phyloP scores from a whole-genome alignment of 1,284 basidiomycete genomes.

The Pulveroboletus sp. region DNA sequence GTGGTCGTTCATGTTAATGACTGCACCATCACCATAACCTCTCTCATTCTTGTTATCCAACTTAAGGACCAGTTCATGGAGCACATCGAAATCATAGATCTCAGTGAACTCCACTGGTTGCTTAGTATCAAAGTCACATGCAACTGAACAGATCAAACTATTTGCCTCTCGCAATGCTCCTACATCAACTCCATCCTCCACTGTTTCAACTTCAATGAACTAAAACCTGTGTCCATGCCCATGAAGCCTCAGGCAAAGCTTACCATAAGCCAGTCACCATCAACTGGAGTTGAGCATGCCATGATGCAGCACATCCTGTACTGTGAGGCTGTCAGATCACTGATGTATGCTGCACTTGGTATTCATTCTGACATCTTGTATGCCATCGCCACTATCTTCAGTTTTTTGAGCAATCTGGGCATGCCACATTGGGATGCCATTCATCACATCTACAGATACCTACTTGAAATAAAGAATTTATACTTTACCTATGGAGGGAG shows the following conservation, averaged over 20 bases:
- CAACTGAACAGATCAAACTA: conserved; percentile 13
- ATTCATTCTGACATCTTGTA: too few species aligned
- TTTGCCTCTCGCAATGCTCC: conserved; percentile 26
- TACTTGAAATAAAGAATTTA: too few species aligned
- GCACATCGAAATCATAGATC: background rate
- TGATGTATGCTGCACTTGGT: too few species aligned
- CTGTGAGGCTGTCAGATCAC: background rate
- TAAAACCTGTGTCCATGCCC: background rate
- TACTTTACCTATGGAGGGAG: too few species aligned
- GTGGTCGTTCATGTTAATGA: background rate
- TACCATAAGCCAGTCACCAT: background rate
- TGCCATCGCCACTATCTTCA: too few species aligned
- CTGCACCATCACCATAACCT: background rate
- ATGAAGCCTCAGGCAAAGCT: conserved; percentile 22
- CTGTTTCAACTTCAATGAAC: conserved; percentile 8
- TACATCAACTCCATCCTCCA: conserved; percentile 32
- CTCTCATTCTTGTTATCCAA: background rate
- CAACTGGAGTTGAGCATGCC: background rate
- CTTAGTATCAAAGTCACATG: conserved; percentile 32
- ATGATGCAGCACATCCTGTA: background rate
- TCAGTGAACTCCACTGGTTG: conserved; percentile 13
- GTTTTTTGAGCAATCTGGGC: too few species aligned
- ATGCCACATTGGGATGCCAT: too few species aligned
- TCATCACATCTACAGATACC: too few species aligned
- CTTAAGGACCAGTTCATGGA: background rate